Base-by-base conservation (phyloP, 2,329 filamentous ascomycete species). In the Monosporascus sp. region DNA sequence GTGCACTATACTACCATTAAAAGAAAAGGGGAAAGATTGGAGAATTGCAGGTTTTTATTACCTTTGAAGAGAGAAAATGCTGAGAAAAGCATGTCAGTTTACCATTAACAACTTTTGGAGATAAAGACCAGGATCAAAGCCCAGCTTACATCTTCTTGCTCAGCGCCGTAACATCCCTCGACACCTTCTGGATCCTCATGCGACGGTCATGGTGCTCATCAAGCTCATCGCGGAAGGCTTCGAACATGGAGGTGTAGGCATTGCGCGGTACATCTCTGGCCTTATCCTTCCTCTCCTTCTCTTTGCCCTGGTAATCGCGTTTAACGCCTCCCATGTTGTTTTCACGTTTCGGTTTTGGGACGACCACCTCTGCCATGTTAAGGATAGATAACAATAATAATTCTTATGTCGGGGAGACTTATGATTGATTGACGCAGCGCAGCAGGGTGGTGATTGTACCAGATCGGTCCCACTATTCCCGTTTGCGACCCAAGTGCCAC, bases 121-220 rank as follows among this genome's bases (percentile, higher is more conserved):
- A 54, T 38, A 8, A 39, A 7, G 8, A 4, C 49, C 45, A 46
- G 44, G 55, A 14, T 36, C 45, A 20, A 22, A 48, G 52, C 59
- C 22, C 60, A 53, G 37, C 79, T 73, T 72, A 96, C 91, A 97
- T 95, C 75, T 97, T 99, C 78, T 99, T 99, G 72, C 90, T 96
- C 51, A 91, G 77, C 0, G 90, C 91, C 6, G 94, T 99, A 54
- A 99, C 89, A 69, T 99, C 94, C 57, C 93, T 80, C 8, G 90
- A 95, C 2, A 86, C 87, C 75, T 97, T 99, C 66, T 95, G 89
- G 61, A 96, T 84, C 50, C 88, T 83, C 74, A 97, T 92, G 52
- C 91, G 82, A 17, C 94, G 86, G 71, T 97, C 94, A 70, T 99
- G 90, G 68, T 97, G 93, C 72, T 94, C 84, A 66, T 99, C 94